Evolutionary conservation across 306 rosid genomes (phyloP), one percentile per base, ranked within the genome.

Genomic region (Cyamopsis tetragonoloba): DNA sequence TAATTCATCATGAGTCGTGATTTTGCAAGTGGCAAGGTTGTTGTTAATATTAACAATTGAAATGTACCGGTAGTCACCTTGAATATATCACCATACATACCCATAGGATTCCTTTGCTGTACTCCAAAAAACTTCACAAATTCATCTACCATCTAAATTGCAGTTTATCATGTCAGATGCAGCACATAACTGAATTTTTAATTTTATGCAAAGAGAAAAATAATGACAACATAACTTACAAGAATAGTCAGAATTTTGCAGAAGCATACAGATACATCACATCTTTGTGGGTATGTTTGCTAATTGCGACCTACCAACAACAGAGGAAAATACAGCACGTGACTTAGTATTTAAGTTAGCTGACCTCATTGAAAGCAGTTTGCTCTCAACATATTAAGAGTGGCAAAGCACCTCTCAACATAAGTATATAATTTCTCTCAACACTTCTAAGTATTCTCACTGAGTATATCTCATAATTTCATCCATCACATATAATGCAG

Each of bases 41-140:
- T n/a, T n/a, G 50, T 48, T 60, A 23, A 26, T 35, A 17, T 32
- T 17, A 10, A 53, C 38, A 19, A 30, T 7, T 28, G 58, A 60
- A 31, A 68, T 14, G 19, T 39, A 68, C 7, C 13, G 11, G n/a
- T 19, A 62, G 51, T 27, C 56, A 90, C 99, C 99, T 88, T 95
- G 70, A 90, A 86, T 77, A 95, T 90, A 76, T 95, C 98, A 32
- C 95, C 96, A 44, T 90, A 86, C 92, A 95, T 81, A 17, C 99
- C 99, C 88, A 90, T 68, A 1, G 99, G 96, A 70, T 86, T 90
- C 80, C 80, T 88, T 54, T 95, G 83, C 27, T 82, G 85, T 32
- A 95, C 95, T 62, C 95, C 95, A 51, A 77, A 95, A 76, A 90
- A 90, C 76, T 77, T 95, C 82, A 89, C 96, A 30, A 90, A 80